phyloP scores from a whole-genome alignment of 805 yeast genomes.

The Yamadazyma ubonensis region DNA sequence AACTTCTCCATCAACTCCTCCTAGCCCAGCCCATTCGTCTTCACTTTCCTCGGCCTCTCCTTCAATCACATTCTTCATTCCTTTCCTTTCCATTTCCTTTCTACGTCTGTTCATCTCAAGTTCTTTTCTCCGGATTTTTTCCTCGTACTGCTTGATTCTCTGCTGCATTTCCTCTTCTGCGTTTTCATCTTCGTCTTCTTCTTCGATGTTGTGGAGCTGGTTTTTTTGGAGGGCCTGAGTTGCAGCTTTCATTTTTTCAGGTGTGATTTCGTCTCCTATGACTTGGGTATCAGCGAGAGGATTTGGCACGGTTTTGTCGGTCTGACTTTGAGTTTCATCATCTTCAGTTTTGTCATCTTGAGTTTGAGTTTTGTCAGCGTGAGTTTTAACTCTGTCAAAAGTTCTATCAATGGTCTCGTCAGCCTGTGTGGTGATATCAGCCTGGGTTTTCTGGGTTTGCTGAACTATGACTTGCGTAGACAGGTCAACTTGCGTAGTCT shows the following conservation, averaged over 20 bases:
- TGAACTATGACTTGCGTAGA: neutral
- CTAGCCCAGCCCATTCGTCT: slow-evolving; percentile 83
- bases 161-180: slow-evolving; percentile 26
- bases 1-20: slow-evolving; percentile 65
- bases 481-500: slow-evolving; percentile 1
- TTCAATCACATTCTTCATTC: slow-evolving; percentile 62
- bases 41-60: slow-evolving; percentile 88
- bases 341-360: no score
- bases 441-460: neutral
- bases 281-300: slow-evolving; percentile 8
- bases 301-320: no score
- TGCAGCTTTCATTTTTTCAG: slow-evolving; percentile 24
- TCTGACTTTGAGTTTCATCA: no score
- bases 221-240: slow-evolving; percentile 21
- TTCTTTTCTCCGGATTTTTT: slow-evolving; percentile 34
- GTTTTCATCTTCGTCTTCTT: slow-evolving; percentile 17
- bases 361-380: no score
- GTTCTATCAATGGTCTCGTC: no score
- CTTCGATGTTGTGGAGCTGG: slow-evolving; percentile 14
- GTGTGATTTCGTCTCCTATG: slow-evolving; percentile 28
- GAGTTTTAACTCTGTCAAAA: no score
- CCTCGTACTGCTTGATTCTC: slow-evolving; percentile 38
- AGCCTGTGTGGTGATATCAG: slow-evolving; percentile 1
- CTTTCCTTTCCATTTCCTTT: slow-evolving; percentile 57
- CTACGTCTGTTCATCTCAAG: slow-evolving; percentile 32